Evolutionary conservation across 2,329 filamentous ascomycete genomes (phyloP).

Genomic region (Monilinia fructicola): DNA sequence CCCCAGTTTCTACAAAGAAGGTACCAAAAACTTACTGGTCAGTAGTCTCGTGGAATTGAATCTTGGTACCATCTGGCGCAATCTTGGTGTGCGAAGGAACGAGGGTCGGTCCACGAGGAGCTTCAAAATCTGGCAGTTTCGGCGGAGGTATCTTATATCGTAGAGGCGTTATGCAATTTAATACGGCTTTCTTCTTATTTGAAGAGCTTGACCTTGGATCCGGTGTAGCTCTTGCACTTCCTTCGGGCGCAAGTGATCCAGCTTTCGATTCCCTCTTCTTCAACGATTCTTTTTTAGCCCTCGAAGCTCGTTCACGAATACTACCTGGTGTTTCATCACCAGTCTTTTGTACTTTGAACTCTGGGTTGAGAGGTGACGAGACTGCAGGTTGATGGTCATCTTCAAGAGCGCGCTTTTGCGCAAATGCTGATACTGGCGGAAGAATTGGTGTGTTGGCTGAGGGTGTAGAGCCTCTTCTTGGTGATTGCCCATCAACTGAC

Average conservation of each 20-base stretch:
- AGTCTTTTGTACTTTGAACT: slow-evolving; percentile 50
- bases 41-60: slow-evolving; percentile 62
- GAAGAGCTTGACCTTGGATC: slow-evolving; percentile 48
- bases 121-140: slow-evolving; percentile 61
- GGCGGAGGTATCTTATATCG: slow-evolving; percentile 65
- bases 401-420: slow-evolving; percentile 65
- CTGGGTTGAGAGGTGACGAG: slow-evolving; percentile 73
- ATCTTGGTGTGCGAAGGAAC: slow-evolving; percentile 55
- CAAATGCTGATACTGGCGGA: slow-evolving; percentile 48
- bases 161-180: slow-evolving; percentile 49
- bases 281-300: slow-evolving; percentile 64
- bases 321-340: slow-evolving; percentile 35
- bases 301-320: slow-evolving; percentile 41
- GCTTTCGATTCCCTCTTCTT: slow-evolving; percentile 67
- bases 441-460: slow-evolving; percentile 42
- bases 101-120: slow-evolving; percentile 57
- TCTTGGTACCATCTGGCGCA: slow-evolving; percentile 49
- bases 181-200: slow-evolving; percentile 42
- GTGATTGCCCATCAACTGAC: slow-evolving; percentile 22
- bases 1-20: slow-evolving; percentile 1
- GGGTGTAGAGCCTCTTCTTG: slow-evolving; percentile 16
- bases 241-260: slow-evolving; percentile 44
- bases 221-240: slow-evolving; percentile 56
- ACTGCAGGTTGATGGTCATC: slow-evolving; percentile 70
- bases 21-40: slow-evolving; percentile 55